Evolutionary conservation across 1,284 basidiomycete species (phyloP), one percentile per base, ranked within the genome.

Genomic region (Puccinia brachypodii): DNA sequence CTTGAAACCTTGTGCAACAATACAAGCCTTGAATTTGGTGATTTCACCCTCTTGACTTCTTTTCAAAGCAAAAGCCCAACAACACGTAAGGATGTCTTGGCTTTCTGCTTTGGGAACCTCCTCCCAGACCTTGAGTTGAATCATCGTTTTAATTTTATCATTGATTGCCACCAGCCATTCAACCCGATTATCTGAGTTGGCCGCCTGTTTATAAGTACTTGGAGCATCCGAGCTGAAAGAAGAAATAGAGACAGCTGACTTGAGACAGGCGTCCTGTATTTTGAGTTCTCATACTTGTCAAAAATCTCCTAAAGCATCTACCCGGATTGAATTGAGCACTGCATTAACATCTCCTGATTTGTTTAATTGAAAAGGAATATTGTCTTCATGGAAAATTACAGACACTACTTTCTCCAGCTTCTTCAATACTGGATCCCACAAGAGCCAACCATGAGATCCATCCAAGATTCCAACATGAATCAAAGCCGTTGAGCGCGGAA

Each of bases 1-100:
- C 14, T 40, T 42, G 69, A 72, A 72, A 13, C 69, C 69, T 28
- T 31, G 36, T 7, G 69, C 69, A 14, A 72, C 69, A 38, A 72
- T 58, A n/a, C 60, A 25, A 2, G 60, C 60, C 16, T 62, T 62
- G 60, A 31, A 62, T 4, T 13, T 6, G 2, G 25, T 28, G 25
- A 31, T 36, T 6, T 16, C 60, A 11, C 60, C 60, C 50, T 53
- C 50, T 53, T 53, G 50, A 53, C 50, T 53, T 11, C 50, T 13
- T 53, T 53, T 53, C 9, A 53, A 22, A 4, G 50, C 50, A 53
- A 53, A 53, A 7, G n/a, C 50, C 50, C 50, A 53, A 22, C 19
- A 22, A 53, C 50, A 62, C 3, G 13, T 62, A 4, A 31, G 6
- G 14, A 31, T 13, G 4, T 62, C 33, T 6, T 22, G 25, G 16